These are phyloP conservation scores for Pseudodiploospora longispora DNA, from an alignment of 2,329 filamentous ascomycete genomes.

Conservation along the genomic window DNA sequence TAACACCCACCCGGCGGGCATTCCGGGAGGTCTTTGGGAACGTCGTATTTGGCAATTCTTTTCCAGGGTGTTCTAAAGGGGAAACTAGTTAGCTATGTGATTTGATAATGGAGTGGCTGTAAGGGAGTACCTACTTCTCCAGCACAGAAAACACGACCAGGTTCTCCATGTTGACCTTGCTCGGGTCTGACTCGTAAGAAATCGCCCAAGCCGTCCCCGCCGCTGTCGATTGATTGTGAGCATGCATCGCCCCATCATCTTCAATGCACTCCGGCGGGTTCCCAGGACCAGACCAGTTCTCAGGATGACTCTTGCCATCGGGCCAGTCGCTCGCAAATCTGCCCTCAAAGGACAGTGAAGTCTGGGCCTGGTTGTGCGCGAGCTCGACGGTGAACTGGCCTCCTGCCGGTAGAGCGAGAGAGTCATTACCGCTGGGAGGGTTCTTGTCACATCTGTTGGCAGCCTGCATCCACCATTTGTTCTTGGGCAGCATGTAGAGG, in stretches of 20 bases:
- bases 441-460: constrained; percentile 33
- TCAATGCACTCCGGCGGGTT: constrained; percentile 19
- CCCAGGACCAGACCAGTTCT: constrained; percentile 31
- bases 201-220: constrained; percentile 39
- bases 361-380: constrained; percentile 37
- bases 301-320: constrained; percentile 32
- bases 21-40: constrained; percentile 14
- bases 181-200: constrained; percentile 33
- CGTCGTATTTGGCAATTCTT: constrained; percentile 13
- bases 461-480: constrained; percentile 40
- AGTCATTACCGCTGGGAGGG: constrained; percentile 14
- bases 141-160: constrained; percentile 37
- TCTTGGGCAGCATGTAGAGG: constrained; percentile 30
- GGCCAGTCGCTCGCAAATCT: constrained; percentile 30
- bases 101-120: too few relatives aligned
- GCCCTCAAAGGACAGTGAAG: constrained; percentile 33
- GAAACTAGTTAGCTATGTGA: neutral
- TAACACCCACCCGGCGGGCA: constrained; percentile 17
- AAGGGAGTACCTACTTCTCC: constrained; percentile 22
- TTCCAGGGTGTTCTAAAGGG: constrained; percentile 14
- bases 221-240: constrained; percentile 30
- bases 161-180: constrained; percentile 36
- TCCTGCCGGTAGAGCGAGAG: constrained; percentile 36
- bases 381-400: constrained; percentile 38
- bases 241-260: constrained; percentile 35